Percentiles rank a stretch among this genome's conserved stretches.
phyloP scores from a whole-genome alignment of 192 early-diverging fungal species.

The Gryganskiella cystojenkinii region DNA sequence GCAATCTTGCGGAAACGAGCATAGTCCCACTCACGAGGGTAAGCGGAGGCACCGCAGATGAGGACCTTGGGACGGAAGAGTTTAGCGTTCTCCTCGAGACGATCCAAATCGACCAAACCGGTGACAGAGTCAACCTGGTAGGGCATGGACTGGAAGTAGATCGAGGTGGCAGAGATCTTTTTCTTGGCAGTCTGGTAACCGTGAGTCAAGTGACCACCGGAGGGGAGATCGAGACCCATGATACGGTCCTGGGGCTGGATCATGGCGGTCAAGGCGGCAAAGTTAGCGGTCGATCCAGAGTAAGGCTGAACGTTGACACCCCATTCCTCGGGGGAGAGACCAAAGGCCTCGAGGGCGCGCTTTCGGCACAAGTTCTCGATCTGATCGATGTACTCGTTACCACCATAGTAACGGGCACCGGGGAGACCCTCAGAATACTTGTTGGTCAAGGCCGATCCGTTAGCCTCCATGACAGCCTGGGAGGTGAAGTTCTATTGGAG shows the following conservation, averaged over 20 bases:
- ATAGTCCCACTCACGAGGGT: slow-evolving; percentile 99
- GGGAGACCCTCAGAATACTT: slow-evolving; percentile 99
- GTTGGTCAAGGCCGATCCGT: slow-evolving; percentile 99
- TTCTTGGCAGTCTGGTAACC: slow-evolving; percentile 99
- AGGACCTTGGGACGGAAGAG: slow-evolving; percentile 98
- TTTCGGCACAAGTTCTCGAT: slow-evolving; percentile 96
- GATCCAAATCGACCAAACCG: slow-evolving; percentile 95
- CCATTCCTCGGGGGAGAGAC: slow-evolving; percentile 90
- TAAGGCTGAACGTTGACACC: slow-evolving; percentile 99
- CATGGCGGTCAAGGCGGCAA: slow-evolving; percentile 95
- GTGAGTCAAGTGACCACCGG: slow-evolving; percentile 99
- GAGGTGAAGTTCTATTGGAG: slow-evolving; percentile 95
- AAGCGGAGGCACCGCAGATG: slow-evolving; percentile 99
- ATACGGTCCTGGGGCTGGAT: slow-evolving; percentile 97
- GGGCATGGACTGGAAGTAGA: slow-evolving; percentile 99
- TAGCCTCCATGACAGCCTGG: slow-evolving; percentile 99
- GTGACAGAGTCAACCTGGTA: slow-evolving; percentile 93
- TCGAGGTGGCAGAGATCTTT: slow-evolving; percentile 99
- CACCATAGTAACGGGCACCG: slow-evolving; percentile 99
- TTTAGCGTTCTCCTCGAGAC: slow-evolving; percentile 90
- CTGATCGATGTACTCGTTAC: slow-evolving; percentile 98
- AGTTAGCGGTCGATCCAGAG: slow-evolving; percentile 99
- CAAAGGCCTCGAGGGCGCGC: slow-evolving; percentile 95
- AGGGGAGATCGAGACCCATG: slow-evolving; percentile 99
- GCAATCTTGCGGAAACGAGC: slow-evolving; percentile 95